These are phyloP conservation scores for Pisolithus sp. DNA, from an alignment of 768 basidiomycete genomes.

Conservation along the genomic window DNA sequence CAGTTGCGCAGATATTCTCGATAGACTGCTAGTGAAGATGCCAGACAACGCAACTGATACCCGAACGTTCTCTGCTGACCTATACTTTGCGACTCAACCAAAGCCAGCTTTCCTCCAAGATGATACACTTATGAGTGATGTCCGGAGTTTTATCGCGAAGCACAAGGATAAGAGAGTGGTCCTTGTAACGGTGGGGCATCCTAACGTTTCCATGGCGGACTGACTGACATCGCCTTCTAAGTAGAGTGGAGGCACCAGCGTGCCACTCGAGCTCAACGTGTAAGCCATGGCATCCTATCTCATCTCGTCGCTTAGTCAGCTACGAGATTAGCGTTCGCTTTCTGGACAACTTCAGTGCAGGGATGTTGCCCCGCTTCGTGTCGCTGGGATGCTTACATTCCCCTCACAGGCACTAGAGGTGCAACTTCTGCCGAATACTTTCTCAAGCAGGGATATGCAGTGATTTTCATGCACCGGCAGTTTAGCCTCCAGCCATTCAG, in stretches of 20 bases:
- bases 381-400: slow-evolving; percentile 2
- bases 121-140: slow-evolving; percentile 44
- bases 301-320: slow-evolving; percentile 12
- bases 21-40: slow-evolving; percentile 10
- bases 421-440: slow-evolving; percentile 99
- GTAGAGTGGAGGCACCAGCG: slow-evolving; percentile 97
- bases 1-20: too few species aligned
- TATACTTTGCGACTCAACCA: slow-evolving; percentile 84
- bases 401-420: slow-evolving; percentile 77
- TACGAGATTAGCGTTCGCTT: slow-evolving; percentile 76
- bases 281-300: slow-evolving; percentile 41
- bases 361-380: slow-evolving; percentile 34
- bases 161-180: slow-evolving; percentile 80
- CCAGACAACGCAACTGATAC: slow-evolving; percentile 8
- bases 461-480: slow-evolving; percentile 98
- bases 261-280: slow-evolving; percentile 98
- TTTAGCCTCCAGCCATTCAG: slow-evolving; percentile 98
- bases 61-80: slow-evolving; percentile 69
- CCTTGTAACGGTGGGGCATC: slow-evolving; percentile 77
- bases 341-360: slow-evolving; percentile 97
- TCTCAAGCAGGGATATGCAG: slow-evolving; percentile 87
- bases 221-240: slow-evolving; percentile 10
- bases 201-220: slow-evolving; percentile 1
- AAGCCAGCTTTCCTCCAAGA: slow-evolving; percentile 68
- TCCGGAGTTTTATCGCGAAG: slow-evolving; percentile 61